These are phyloP conservation scores for Mucor ambiguus DNA, from an alignment of 371 early-diverging fungal genomes.

Conservation along the genomic window DNA sequence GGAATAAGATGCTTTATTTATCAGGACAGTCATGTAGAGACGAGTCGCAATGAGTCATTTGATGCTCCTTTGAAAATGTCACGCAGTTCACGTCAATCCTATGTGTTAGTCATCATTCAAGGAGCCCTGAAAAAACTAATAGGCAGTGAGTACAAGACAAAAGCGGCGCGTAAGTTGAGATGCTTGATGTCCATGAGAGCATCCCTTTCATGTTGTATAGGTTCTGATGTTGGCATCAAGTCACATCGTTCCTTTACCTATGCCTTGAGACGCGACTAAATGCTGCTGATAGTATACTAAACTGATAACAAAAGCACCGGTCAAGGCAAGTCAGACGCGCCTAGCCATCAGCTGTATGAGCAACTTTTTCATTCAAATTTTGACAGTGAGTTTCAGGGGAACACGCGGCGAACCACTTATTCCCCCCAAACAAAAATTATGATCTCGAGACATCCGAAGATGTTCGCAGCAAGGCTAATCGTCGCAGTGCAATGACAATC, in stretches of 20 bases:
- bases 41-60: not conserved
- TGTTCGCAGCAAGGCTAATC: slow-evolving; percentile 40
- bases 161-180: not conserved
- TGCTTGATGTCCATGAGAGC: too few species aligned
- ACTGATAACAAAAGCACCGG: too few species aligned
- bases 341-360: too few species aligned
- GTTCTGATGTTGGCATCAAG: too few species aligned
- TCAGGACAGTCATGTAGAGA: not conserved
- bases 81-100: not conserved
- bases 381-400: slow-evolving; percentile 20
- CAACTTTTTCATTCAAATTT: not conserved
- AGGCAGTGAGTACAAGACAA: not conserved
- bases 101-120: not conserved
- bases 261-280: too few species aligned
- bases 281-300: too few species aligned
- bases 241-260: too few species aligned
- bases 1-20: not conserved
- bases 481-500: slow-evolving; percentile 49
- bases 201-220: not conserved
- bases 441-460: slow-evolving; percentile 47
- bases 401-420: slow-evolving; percentile 39
- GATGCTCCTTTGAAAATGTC: not conserved
- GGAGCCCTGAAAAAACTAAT: not conserved
- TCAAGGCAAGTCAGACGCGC: too few species aligned
- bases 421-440: slow-evolving; percentile 48